A percentile compares a stretch with the other conserved stretches of the same genome.
These are phyloP conservation scores for Leucocoprinus leucothites DNA, from an alignment of 768 basidiomycete genomes.

Conservation along the genomic window DNA sequence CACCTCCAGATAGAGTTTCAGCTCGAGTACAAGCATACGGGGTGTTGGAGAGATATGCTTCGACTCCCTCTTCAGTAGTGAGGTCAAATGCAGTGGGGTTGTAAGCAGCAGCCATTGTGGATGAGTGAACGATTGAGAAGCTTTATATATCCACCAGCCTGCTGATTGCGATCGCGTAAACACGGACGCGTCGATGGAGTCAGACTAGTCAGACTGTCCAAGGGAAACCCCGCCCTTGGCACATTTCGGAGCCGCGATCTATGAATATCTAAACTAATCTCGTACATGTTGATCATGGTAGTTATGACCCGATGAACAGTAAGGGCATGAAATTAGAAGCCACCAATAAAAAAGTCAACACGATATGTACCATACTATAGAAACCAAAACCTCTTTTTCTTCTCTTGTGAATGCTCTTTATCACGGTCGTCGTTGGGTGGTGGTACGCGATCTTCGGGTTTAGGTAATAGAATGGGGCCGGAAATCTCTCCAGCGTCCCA, in stretches of 20 bases:
- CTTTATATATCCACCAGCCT: too few species aligned
- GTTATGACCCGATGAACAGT: neutral
- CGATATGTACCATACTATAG: neutral
- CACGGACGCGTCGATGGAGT: neutral
- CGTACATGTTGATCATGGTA: neutral
- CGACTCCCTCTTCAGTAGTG: constrained; percentile 30
- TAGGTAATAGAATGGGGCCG: constrained; percentile 26
- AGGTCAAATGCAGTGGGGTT: constrained; percentile 23
- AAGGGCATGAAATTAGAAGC: too few species aligned
- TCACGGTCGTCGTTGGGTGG: constrained; percentile 5
- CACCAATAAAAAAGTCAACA: neutral
- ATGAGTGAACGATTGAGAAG: neutral
- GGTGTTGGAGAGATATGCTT: constrained; percentile 43
- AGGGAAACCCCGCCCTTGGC: neutral
- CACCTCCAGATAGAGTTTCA: constrained; percentile 46
- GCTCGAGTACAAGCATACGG: constrained; percentile 42
- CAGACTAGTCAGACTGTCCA: neutral
- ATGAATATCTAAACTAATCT: too few species aligned
- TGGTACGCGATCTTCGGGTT: constrained; percentile 19
- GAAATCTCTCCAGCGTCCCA: constrained; percentile 57
- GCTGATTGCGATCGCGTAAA: too few species aligned
- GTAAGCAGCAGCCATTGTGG: constrained; percentile 1
- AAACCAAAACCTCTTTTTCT: constrained; percentile 6
- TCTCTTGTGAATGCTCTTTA: constrained; percentile 14
- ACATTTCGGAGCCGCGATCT: constrained; percentile 1